These are phyloP conservation scores for Cinnamomum micranthum DNA, from an alignment of 164 flowering plant genomes.

Conservation along the genomic window DNA sequence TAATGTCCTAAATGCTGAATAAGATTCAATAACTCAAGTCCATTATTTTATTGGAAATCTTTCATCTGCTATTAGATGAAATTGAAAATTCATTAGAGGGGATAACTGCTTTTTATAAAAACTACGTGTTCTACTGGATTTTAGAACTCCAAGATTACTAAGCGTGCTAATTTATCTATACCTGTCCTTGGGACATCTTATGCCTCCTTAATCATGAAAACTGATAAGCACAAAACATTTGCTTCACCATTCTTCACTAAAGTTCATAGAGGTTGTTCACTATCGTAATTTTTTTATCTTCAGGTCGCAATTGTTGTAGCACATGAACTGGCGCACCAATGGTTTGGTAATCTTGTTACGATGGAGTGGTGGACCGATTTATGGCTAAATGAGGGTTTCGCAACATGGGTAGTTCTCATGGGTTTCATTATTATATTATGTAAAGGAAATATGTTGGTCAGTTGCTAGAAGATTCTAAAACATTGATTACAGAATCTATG, in stretches of 20 bases:
- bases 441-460: background rate
- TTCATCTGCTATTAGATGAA: background rate
- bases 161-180: background rate
- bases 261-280: background rate
- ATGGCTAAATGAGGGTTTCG: conserved; percentile 99
- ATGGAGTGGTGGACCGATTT: conserved; percentile 99
- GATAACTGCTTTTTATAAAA: background rate
- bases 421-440: background rate
- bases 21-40: background rate
- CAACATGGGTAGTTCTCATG: conserved; percentile 77
- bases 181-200: background rate
- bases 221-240: background rate
- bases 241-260: background rate
- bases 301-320: conserved; percentile 92
- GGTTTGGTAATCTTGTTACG: conserved; percentile 99
- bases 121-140: background rate
- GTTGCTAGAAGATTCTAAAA: background rate
- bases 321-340: conserved; percentile 98
- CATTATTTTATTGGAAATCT: background rate
- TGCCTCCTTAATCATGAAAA: background rate
- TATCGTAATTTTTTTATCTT: conserved; percentile 7
- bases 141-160: background rate
- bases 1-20: conserved; percentile 19
- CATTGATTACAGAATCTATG: background rate
- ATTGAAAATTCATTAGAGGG: background rate